phyloP scores from a whole-genome alignment of 352 stramenopile genomes.

The Blastocystis sp. region DNA sequence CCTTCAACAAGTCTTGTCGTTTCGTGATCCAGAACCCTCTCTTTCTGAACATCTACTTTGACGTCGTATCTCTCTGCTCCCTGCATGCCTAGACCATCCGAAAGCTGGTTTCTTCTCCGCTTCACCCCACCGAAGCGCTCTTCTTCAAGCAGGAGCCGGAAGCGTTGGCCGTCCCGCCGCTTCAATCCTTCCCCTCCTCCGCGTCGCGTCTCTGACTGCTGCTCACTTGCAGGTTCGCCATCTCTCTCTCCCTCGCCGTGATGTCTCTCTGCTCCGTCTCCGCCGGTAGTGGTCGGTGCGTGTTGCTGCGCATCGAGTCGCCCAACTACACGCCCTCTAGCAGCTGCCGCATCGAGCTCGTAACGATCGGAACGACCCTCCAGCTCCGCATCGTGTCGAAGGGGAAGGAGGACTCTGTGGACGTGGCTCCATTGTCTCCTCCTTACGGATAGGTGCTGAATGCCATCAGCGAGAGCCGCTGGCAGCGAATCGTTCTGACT shows the following conservation, averaged over 20 bases:
- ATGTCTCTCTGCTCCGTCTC: constrained; percentile 28
- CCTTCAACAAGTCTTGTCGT: constrained; percentile 29
- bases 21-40: constrained; percentile 14
- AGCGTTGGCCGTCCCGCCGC: background rate
- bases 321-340: background rate
- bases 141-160: constrained; percentile 1
- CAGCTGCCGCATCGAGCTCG: background rate
- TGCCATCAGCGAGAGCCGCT: background rate
- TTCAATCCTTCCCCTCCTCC: constrained; percentile 9
- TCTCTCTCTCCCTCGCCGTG: constrained; percentile 3
- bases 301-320: constrained; percentile 22
- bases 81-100: background rate
- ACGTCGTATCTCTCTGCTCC: background rate
- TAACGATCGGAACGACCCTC: constrained; percentile 1
- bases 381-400: constrained; percentile 23
- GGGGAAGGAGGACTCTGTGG: constrained; percentile 6
- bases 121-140: background rate
- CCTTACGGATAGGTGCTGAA: background rate
- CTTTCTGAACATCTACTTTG: constrained; percentile 30
- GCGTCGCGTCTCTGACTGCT: background rate
- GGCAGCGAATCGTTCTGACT: background rate
- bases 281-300: background rate
- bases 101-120: constrained; percentile 7
- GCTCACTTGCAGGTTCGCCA: background rate
- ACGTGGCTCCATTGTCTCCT: background rate